These are phyloP conservation scores for Colletotrichum tropicale DNA, from an alignment of 2,329 filamentous ascomycete genomes.

Conservation along the genomic window DNA sequence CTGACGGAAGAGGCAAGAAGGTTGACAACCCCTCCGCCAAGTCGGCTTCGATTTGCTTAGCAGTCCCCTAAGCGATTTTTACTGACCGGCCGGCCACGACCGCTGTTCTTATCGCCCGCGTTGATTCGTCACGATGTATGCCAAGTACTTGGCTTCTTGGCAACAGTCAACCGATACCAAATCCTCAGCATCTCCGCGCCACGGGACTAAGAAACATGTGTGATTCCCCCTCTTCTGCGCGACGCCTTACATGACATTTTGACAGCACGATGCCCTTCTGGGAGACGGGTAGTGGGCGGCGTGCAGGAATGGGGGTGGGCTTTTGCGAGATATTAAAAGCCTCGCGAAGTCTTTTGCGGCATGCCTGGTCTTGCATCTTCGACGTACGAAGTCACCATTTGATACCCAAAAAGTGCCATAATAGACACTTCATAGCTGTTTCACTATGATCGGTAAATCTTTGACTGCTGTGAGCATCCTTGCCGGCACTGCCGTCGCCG, in stretches of 20 bases:
- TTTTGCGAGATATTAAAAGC: background rate
- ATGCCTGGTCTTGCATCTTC: background rate
- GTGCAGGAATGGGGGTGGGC: background rate
- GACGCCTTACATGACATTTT: background rate
- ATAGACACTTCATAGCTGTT: background rate
- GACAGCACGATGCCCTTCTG: background rate
- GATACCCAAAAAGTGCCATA: background rate
- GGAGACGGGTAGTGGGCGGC: background rate
- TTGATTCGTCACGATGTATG: background rate
- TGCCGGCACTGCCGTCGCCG: conserved; percentile 29
- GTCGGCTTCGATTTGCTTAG: background rate
- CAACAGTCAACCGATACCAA: background rate
- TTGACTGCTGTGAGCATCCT: background rate
- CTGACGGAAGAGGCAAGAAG: conserved; percentile 12
- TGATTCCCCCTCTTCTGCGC: background rate
- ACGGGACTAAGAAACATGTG: background rate
- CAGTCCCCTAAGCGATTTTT: background rate
- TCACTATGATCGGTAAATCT: background rate
- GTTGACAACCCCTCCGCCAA: background rate
- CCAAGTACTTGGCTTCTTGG: conserved; percentile 12
- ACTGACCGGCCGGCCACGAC: background rate
- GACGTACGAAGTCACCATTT: no score
- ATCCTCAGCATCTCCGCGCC: background rate
- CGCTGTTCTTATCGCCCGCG: background rate
- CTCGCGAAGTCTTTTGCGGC: background rate